Evolutionary conservation across 768 basidiomycete genomes (phyloP).

Genomic region (Ramaria sp.): DNA sequence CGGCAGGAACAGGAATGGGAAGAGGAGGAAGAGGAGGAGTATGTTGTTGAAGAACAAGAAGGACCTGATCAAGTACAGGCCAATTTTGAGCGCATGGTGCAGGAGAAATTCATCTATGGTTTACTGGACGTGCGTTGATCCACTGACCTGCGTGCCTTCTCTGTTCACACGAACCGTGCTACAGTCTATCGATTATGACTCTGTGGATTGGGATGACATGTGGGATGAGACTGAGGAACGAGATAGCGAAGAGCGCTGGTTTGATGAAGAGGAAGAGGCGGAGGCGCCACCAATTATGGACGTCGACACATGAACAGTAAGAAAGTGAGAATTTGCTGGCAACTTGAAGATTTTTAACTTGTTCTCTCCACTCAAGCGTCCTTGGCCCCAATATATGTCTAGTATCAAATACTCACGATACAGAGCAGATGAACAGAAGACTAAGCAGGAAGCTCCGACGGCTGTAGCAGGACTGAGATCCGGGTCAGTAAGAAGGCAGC

Average conservation of each 20-base stretch:
- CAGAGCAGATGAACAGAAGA: no score
- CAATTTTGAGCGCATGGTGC: constrained; percentile 49
- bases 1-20: constrained; percentile 29
- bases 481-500: no score
- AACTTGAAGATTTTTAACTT: no score
- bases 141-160: neutral
- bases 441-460: no score
- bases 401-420: no score
- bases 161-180: neutral
- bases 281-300: neutral
- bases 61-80: constrained; percentile 36
- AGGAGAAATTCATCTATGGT: constrained; percentile 67
- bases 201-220: constrained; percentile 65
- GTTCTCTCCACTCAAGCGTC: no score
- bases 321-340: no score
- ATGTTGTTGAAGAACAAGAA: constrained; percentile 30
- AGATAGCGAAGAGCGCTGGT: constrained; percentile 62
- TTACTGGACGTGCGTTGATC: constrained; percentile 47
- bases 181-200: constrained; percentile 60
- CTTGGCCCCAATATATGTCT: no score
- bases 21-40: constrained; percentile 62
- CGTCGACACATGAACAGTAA: no score
- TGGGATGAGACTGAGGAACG: constrained; percentile 50
- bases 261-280: constrained; percentile 47
- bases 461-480: no score